Evolutionary conservation across 768 basidiomycete genomes (phyloP), one percentile per base, ranked within the genome.

Genomic region (Suillus spraguei): DNA sequence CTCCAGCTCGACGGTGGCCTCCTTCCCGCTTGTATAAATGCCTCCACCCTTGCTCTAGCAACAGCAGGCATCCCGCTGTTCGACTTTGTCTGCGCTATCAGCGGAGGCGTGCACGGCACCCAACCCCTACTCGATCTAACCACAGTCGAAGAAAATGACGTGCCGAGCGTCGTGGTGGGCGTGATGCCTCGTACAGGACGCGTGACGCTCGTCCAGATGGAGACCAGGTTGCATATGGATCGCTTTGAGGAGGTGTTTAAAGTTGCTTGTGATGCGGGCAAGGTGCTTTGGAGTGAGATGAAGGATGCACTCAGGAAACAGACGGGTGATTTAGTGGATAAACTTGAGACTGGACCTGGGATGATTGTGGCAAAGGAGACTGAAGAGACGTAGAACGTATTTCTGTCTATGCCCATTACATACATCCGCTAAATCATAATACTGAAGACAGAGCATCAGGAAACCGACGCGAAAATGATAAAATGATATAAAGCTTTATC

Each of bases 1-100:
- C 79, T 97, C 44, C 93, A 97, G 68, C 92, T 95, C 72, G 97
- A 99, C 70, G 97, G 97, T 46, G 93, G 93, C 0, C 81, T 98
- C 47, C 83, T 98, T 28, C 91, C 93, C 62, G 88, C 96, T 6
- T 91, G 94, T 67, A 92, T 99, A 71, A 99, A 99, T 72, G 96
- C 90, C 39, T 95, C 95, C 4, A 97, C 95, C 7, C 85, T 99
- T 47, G 95, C 97, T 0, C 85, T 99, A 36, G 86, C 92, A 68
- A 88, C 85, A 59, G 95, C 96, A 6, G 97, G 97, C 1, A 90
- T 99, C 28, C 92, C 97, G 0, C 81, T 98, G 68, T 76, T 87
- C 59, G 96, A 98, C 79, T 95, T 97, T 72, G 88, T 97, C 60
- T 94, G 93, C 64, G 93, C 96, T 8, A 83, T 97, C 59, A 89